Base-by-base conservation (phyloP, 106 monocot genomes). In the Phalaenopsis aphrodite region DNA sequence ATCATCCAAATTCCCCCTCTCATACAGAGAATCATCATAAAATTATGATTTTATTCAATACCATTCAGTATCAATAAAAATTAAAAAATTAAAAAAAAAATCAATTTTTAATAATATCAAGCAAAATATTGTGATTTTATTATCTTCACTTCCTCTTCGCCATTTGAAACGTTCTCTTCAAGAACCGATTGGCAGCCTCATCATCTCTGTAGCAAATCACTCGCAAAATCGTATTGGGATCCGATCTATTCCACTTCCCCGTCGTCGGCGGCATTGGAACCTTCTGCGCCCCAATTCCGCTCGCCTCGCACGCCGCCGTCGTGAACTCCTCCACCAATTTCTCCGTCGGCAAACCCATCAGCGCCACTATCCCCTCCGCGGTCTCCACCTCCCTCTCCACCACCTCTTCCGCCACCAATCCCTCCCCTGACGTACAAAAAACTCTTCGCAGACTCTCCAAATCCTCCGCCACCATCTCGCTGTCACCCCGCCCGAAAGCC, bases 141-240 rank as follows among this genome's bases (percentile, higher is more conserved):
- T 30, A 30, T 30, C 30, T 30, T 88, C 83, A 88, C 77, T 84
- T 77, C 83, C 89, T 83, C 79, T 85, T 91, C 8, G 91, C 79
- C 77, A 91, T 56, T 79, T 91, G 88, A 73, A 91, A 88, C 8
- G 84, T 75, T 43, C 79, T 83, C 81, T 91, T 91, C 75, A 91
- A 55, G 85, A 88, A 91, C 42, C 79, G 67, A 80, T 80, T 88
- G 0, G 90, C 83, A 46, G 52, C 41, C 38, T 86, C 84, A 41
- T 91, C 90, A 12, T 91, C 75, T 17, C 91, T 78, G 76, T 88
- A 86, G 75, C 88, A 91, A 39, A 91, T 64, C 79, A 91, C 91
- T 77, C 91, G 65, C 9, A 91, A 75, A 56, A 87, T 45, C 14
- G 91, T 91, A 58, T 88, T 88, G 4, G 91, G 91, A 24, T 91